Base-by-base conservation (phyloP, 2,329 filamentous ascomycete species). In the Penicillium hesseltinei region DNA sequence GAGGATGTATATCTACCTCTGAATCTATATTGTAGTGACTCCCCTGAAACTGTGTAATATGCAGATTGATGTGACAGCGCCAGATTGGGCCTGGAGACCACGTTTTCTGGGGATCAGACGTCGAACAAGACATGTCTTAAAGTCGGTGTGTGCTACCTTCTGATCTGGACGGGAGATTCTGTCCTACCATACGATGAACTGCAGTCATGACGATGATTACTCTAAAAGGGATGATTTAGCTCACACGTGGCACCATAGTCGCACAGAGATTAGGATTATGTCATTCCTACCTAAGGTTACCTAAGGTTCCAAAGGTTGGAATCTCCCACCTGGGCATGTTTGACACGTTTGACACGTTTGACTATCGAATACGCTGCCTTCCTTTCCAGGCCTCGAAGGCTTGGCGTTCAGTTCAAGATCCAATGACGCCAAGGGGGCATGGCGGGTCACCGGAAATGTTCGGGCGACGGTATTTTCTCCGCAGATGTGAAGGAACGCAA, bases 241-340 rank as follows among this genome's bases (percentile, higher is more conserved):
- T 40, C 25, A 62, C 61, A 63, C 61, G 59, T 63, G 61, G 61
- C 59, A 60, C 54, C 56, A 62, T 52, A 46, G 25, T 61, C 39
- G 54, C 42, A 43, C 53, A 46, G 46, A n/a, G 49, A 44, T 33
- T 13, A 5, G 13, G 19, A 17, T 46, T 53, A 36, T 8, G 19
- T 51, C 36, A 33, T 33, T 33, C 31, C 31, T 33, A 33, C 23
- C 39, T 25, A 23, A 17, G 25, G 25, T 25, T 25, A 5, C 25
- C 25, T 2, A 13, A 13, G 10, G 10, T 33, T 13, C 31, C 31
- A 13, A 13, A 33, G 4, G 31, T 33, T 13, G 31, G 11, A 38
- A 13, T 21, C 10, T 19, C 4, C 15, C 3, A 15, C 13, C n/a
- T n/a, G n/a, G n/a, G n/a, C n/a, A n/a, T n/a, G 49, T 25, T 35